Base-by-base conservation (phyloP, 2,329 filamentous ascomycete species). In the Aaosphaeria pasadenensis region DNA sequence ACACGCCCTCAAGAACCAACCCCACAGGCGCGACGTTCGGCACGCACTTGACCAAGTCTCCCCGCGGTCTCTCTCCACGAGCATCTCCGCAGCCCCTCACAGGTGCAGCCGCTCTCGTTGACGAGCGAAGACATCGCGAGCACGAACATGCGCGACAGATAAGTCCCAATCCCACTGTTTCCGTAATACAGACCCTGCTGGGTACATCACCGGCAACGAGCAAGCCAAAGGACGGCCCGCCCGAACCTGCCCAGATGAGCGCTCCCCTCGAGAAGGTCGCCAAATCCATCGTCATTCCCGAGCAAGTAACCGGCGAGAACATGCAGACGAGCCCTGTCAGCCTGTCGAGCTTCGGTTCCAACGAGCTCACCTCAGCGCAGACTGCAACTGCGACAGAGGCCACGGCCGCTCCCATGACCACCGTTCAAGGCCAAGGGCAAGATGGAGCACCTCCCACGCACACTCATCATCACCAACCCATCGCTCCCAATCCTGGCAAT, bases 261-360 rank as follows among this genome's bases (percentile, higher is more conserved):
- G 74, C 79, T 44, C 72, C 77, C 7, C 59, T 80, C 53, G 71
- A 73, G 29, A 72, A 73, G 53, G 71, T 69, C 5, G 72, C 74
- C 5, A 75, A 78, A 57, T 71, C 73, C 42, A 73, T 80, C 49
- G 72, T 74, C 30, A 75, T 81, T 7, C 72, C 77, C 24, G 76
- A 79, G 32, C 59, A 65, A 39, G 60, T 69, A 45, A 68, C 66
- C 11, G 63, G 73, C 45, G 73, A 77, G 38, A 70, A 65, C 50
- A 70, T 77, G 52, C 77, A 83, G 57, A 74, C 75, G 32, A 80
- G 76, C 57, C 74, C 79, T 5, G 73, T 76, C 39, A 82, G 78
- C 59, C 64, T 79, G 45, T 76, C 76, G 7, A 80, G 78, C 54
- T 79, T 81, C 57, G 78, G 74, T 39, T 76, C 79, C 29, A 62